phyloP scores from a whole-genome alignment of 1,284 basidiomycete genomes.

The Heterobasidion occidentale region DNA sequence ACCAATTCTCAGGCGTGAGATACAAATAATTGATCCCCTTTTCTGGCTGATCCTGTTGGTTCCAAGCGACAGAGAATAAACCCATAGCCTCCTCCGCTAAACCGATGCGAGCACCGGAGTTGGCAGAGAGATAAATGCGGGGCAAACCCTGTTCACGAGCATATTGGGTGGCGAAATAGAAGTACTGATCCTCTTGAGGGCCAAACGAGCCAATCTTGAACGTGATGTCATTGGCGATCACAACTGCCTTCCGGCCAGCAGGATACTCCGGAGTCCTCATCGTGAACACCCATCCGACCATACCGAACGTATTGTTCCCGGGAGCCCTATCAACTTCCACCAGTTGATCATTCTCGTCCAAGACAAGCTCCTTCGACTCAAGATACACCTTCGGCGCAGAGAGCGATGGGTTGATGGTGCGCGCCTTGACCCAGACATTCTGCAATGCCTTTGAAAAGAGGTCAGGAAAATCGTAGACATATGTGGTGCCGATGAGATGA shows the following conservation, averaged over 20 bases:
- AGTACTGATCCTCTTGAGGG: constrained; percentile 93
- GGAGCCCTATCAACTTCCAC: constrained; percentile 87
- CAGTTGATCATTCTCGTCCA: constrained; percentile 89
- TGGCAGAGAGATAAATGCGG: constrained; percentile 95
- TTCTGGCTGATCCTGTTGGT: constrained; percentile 73
- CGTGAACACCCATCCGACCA: constrained; percentile 98
- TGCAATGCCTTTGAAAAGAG: constrained; percentile 96
- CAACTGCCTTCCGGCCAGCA: constrained; percentile 79
- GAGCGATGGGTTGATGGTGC: constrained; percentile 57
- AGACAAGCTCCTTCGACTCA: constrained; percentile 83
- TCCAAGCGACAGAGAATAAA: constrained; percentile 92
- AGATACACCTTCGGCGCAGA: constrained; percentile 74
- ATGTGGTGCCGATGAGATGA: constrained; percentile 97
- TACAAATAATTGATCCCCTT: constrained; percentile 98
- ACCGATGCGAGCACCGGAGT: constrained; percentile 96
- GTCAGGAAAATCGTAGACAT: constrained; percentile 98
- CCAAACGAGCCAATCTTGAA: constrained; percentile 99
- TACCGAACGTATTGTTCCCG: constrained; percentile 93
- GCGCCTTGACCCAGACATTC: constrained; percentile 83
- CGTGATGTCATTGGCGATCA: constrained; percentile 98
- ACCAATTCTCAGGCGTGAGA: constrained; percentile 79
- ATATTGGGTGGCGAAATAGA: constrained; percentile 91
- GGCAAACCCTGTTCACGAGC: constrained; percentile 86
- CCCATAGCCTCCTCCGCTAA: constrained; percentile 89
- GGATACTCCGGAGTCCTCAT: constrained; percentile 93